These are phyloP conservation scores for Urochloa ruziziensis DNA, from an alignment of 176 grass and related monocot species.

Conservation along the genomic window DNA sequence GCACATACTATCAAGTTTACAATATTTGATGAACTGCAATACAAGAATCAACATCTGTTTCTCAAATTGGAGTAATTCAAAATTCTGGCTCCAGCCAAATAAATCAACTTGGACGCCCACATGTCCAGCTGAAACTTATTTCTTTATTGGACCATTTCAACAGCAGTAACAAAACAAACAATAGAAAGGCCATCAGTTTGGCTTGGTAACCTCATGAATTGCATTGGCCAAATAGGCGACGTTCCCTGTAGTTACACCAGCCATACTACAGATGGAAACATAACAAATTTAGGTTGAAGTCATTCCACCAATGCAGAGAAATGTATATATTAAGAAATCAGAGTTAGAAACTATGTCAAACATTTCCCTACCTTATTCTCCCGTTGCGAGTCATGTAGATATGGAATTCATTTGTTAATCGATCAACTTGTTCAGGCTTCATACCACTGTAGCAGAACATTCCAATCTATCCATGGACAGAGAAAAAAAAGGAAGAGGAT, in stretches of 20 bases:
- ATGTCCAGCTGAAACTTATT: conserved; percentile 4
- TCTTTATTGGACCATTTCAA: background rate
- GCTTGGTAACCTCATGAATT: conserved; percentile 82
- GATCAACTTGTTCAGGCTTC: conserved; percentile 95
- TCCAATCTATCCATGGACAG: conserved; percentile 53
- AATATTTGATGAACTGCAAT: background rate
- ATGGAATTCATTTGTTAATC: conserved; percentile 70
- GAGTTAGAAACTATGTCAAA: background rate
- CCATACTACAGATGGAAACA: conserved; percentile 57
- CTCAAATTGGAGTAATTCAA: background rate
- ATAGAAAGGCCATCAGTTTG: background rate
- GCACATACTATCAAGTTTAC: background rate
- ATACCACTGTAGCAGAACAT: conserved; percentile 95
- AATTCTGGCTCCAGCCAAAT: background rate
- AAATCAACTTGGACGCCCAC: background rate
- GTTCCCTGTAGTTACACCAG: conserved; percentile 77
- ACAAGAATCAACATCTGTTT: background rate
- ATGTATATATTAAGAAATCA: background rate
- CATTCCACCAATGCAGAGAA: background rate
- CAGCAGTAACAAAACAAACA: background rate
- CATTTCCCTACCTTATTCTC: conserved; percentile 64
- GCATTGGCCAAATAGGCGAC: conserved; percentile 73
- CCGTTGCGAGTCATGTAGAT: conserved; percentile 94
- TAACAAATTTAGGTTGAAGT: background rate
- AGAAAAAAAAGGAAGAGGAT: background rate